Evolutionary conservation across 179 eudicot species (phyloP), one percentile per base, ranked within the genome.

Genomic region (Drosera spatulata): DNA sequence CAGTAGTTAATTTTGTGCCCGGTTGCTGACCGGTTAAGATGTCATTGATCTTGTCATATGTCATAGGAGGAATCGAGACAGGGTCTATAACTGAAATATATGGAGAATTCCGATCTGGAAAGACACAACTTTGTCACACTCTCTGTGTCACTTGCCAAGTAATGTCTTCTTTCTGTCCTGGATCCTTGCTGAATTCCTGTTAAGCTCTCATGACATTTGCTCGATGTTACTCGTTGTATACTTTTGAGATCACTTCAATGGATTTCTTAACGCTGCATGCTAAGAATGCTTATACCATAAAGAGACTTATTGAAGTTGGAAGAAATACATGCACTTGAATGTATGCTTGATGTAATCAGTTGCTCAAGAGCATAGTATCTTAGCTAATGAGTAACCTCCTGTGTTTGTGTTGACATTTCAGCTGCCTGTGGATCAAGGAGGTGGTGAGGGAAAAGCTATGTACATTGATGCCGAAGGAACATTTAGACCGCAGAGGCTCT

Each of bases 401-500:
- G 1, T 10, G 3, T 43, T 63, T 42, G 12, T 8, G 6, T 67
- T 56, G 57, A 64, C 53, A 40, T 47, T 51, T 72, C 80, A 91
- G 98, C 95, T 91, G 69, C 96, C 96, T 42, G 60, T 91, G 67
- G 96, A 91, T 66, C 96, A 91, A 79, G 98, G 98, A 54, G 98
- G 98, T 53, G 98, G 98, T 72, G 96, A 91, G 71, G 96, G 98
- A 61, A 91, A 91, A 78, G 98, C 98, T 49, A 88, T 91, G 98
- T 91, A 91, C 65, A 91, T 91, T 61, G 98, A 91, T 70, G 98
- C 98, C 15, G 96, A 91, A 63, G 98, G 98, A 38, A 88, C 96
- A 56, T 91, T 91, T 76, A 88, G 98, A 69, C 98, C 96, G 8
- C 98, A 91, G 66, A 76, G 98, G 61, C 95, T 91, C 51, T 65